phyloP scores from a whole-genome alignment of 2,329 filamentous ascomycete genomes.

The Claviceps sp. region DNA sequence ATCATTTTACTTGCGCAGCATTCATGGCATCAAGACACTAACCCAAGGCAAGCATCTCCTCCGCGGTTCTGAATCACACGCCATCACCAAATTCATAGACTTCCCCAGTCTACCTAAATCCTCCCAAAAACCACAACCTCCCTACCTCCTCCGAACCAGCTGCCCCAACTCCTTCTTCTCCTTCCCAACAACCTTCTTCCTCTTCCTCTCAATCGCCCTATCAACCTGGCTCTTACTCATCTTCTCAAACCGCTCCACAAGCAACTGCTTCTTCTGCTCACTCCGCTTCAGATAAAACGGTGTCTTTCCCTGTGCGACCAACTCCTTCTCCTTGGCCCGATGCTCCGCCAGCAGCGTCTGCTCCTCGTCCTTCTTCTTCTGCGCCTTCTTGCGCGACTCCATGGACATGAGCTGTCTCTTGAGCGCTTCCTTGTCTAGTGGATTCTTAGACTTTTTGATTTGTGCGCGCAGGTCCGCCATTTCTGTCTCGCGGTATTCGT shows the following conservation, averaged over 20 bases:
- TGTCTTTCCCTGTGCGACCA: slow-evolving; percentile 76
- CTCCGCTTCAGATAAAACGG: slow-evolving; percentile 89
- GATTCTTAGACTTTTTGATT: slow-evolving; percentile 53
- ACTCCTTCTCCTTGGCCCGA: slow-evolving; percentile 68
- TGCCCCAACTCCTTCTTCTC: slow-evolving; percentile 62
- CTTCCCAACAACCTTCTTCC: slow-evolving; percentile 79
- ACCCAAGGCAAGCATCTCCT: no score
- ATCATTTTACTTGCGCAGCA: no score
- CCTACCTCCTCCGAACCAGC: slow-evolving; percentile 16
- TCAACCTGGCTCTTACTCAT: slow-evolving; percentile 81
- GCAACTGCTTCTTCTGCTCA: slow-evolving; percentile 76
- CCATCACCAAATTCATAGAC: no score
- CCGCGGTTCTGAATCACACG: no score
- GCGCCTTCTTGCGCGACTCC: slow-evolving; percentile 63
- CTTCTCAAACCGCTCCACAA: slow-evolving; percentile 65
- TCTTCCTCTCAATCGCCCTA: slow-evolving; percentile 68
- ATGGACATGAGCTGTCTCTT: slow-evolving; percentile 64
- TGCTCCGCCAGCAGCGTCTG: slow-evolving; percentile 60
- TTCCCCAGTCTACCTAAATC: no score
- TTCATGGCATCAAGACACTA: no score
- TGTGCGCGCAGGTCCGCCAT: slow-evolving; percentile 58
- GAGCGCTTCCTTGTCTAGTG: slow-evolving; percentile 51
- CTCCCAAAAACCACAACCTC: no score
- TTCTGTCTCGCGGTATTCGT: slow-evolving; percentile 76
- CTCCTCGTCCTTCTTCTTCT: slow-evolving; percentile 55